Evolutionary conservation across 2,329 filamentous ascomycete genomes (phyloP).

Genomic region (Leptographium wingfieldii): DNA sequence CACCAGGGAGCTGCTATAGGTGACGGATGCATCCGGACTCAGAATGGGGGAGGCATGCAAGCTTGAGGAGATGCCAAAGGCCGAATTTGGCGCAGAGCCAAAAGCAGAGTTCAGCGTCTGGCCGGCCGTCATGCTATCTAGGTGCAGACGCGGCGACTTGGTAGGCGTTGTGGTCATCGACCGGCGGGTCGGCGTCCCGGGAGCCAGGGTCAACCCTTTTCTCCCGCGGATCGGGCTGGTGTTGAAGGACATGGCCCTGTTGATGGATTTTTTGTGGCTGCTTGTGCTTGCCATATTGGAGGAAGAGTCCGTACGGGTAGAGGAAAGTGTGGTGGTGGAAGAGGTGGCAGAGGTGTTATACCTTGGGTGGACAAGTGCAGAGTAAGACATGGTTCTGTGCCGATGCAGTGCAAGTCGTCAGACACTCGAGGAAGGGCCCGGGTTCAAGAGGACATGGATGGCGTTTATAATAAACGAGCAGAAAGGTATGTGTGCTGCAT

Average conservation of each 20-base stretch:
- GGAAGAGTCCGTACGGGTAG: neutral
- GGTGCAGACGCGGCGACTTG: neutral
- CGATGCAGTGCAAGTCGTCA: neutral
- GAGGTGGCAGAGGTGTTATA: conserved; percentile 1
- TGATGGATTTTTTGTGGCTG: neutral
- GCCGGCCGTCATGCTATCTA: conserved; percentile 29
- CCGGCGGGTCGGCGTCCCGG: neutral
- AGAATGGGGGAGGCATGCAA: conserved; percentile 45
- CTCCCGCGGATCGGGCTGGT: neutral
- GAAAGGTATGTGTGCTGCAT: conserved; percentile 6
- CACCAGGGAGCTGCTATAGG: conserved; percentile 51
- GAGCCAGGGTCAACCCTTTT: neutral
- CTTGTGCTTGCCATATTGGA: neutral
- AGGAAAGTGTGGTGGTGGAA: conserved; percentile 1
- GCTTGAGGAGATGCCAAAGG: conserved; percentile 42
- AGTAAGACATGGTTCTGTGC: neutral
- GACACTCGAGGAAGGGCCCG: neutral
- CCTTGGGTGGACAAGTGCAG: neutral
- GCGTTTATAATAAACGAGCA: conserved; percentile 5
- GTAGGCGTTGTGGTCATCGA: neutral
- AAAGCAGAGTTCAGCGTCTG: conserved; percentile 25
- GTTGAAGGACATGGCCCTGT: conserved; percentile 1
- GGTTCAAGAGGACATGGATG: neutral
- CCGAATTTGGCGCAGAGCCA: conserved; percentile 33
- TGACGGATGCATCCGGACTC: conserved; percentile 37